Base-by-base conservation (phyloP, 2,329 filamentous ascomycete genomes). In the Fusarium gaditjirri region DNA sequence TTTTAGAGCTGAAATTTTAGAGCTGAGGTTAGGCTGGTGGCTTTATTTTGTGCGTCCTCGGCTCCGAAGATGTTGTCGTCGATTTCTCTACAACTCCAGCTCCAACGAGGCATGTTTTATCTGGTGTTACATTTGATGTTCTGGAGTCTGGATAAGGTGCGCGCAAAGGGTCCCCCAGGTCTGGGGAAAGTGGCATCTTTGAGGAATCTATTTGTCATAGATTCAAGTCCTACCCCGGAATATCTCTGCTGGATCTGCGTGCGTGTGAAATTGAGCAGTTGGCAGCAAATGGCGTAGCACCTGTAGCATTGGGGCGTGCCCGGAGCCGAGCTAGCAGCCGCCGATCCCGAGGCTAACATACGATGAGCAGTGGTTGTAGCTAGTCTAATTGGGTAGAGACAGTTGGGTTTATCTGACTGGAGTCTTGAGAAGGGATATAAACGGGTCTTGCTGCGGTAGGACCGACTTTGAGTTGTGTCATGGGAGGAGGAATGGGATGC, bases 141-240 rank as follows among this genome's bases (percentile, higher is more conserved):
- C 21, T 50, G 35, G 35, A 56, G 41, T 68, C 58, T 4, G 19
- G 49, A 69, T 47, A 64, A 36, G 31, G 44, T 69, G 19, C 25
- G 27, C 13, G 12, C 36, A 33, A 25, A 29, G 17, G 25, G n/a
- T 53, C 47, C 16, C 25, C 11, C 27, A n/a, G 64, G 53, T 68
- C 65, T 47, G 65, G 65, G 66, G 66, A 70, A 70, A 69, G 47
- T 59, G 27, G 46, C 49, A 49, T 69, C n/a, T 46, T 57, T 59
- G 65, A 58, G 52, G 41, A 70, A 70, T 57, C 65, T 64, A 70
- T 70, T 70, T 69, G 66, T 68, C 65, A 68, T 68, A 69, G 65
- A 69, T 68, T 68, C 65, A 47, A 41, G 12, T 67, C 39, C 25
- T 57, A 69, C 65, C 66, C 65, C 66, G 35, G 59, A 59, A 52